Evolutionary conservation across 2,329 filamentous ascomycete genomes (phyloP).

Genomic region (Botrytis cinerea): DNA sequence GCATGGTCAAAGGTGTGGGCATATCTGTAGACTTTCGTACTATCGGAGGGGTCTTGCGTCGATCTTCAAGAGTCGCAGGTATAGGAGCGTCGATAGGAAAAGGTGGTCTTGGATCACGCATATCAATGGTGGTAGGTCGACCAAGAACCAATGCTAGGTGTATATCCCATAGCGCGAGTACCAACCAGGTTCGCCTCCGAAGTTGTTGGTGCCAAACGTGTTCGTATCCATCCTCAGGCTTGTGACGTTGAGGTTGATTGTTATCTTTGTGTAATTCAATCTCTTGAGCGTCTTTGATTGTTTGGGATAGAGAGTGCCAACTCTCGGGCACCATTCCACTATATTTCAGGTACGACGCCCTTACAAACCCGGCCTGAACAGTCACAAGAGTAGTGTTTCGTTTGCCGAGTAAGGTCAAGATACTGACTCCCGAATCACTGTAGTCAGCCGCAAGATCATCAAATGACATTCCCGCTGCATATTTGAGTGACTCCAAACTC

Average conservation of each 20-base stretch:
- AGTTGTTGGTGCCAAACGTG: conserved; percentile 61
- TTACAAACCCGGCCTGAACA: conserved; percentile 58
- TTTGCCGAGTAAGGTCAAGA: conserved; percentile 58
- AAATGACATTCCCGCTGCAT: conserved; percentile 59
- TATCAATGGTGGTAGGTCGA: conserved; percentile 52
- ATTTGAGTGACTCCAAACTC: conserved; percentile 58
- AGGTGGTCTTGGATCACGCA: conserved; percentile 49
- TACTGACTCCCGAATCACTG: conserved; percentile 57
- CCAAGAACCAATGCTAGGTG: conserved; percentile 43
- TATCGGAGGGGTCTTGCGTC: conserved; percentile 51
- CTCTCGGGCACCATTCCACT: conserved; percentile 58
- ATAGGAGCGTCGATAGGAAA: conserved; percentile 56
- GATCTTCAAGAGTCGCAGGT: conserved; percentile 45
- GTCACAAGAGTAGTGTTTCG: conserved; percentile 56
- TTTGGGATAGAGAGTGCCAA: conserved; percentile 50
- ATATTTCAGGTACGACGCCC: conserved; percentile 60
- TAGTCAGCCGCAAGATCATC: conserved; percentile 62
- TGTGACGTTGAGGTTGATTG: conserved; percentile 48
- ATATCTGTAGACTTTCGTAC: conserved; percentile 50
- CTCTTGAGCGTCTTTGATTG: conserved; percentile 63
- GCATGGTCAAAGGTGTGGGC: conserved; percentile 57
- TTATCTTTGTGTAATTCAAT: conserved; percentile 58
- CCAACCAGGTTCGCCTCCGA: conserved; percentile 57
- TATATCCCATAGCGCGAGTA: conserved; percentile 50
- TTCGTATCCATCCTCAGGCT: conserved; percentile 52